Evolutionary conservation across 2,329 filamentous ascomycete species (phyloP).

Genomic region (Sporothrix euskadiensis): DNA sequence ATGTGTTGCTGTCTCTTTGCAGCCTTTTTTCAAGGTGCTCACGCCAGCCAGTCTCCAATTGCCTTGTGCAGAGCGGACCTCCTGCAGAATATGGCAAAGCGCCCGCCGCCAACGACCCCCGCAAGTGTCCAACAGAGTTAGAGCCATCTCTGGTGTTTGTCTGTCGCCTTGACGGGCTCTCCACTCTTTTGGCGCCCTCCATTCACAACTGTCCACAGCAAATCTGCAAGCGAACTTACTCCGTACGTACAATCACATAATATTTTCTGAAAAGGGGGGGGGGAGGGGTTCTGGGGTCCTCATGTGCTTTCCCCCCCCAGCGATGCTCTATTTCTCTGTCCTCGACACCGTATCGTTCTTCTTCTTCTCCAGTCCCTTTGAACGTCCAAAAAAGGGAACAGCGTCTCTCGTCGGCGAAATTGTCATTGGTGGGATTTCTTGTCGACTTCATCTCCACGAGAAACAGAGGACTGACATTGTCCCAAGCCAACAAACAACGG

Average conservation of each 20-base stretch:
- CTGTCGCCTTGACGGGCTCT: background rate
- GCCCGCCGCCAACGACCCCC: background rate
- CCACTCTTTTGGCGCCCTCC: background rate
- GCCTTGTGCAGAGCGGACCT: background rate
- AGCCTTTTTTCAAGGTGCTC: background rate
- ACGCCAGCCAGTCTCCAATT: background rate
- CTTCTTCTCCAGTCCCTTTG: background rate
- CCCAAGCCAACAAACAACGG: background rate
- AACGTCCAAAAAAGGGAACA: background rate
- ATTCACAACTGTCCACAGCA: background rate
- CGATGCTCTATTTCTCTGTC: background rate
- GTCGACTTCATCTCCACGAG: background rate
- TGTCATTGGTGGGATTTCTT: constrained; percentile 27
- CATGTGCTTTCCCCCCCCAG: background rate
- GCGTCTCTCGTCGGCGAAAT: constrained; percentile 21
- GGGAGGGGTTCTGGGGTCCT: background rate
- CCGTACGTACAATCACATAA: too few relatives aligned
- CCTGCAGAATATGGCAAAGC: constrained; percentile 21
- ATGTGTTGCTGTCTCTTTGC: background rate
- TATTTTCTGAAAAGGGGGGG: background rate
- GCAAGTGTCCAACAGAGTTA: constrained; percentile 1
- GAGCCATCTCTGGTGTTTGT: background rate
- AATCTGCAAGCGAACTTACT: background rate
- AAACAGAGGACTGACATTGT: background rate
- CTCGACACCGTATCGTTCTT: background rate